A percentile compares a stretch with the other conserved stretches of the same genome.
phyloP scores from a whole-genome alignment of 2,329 filamentous ascomycete genomes.

The Fusarium sp. region DNA sequence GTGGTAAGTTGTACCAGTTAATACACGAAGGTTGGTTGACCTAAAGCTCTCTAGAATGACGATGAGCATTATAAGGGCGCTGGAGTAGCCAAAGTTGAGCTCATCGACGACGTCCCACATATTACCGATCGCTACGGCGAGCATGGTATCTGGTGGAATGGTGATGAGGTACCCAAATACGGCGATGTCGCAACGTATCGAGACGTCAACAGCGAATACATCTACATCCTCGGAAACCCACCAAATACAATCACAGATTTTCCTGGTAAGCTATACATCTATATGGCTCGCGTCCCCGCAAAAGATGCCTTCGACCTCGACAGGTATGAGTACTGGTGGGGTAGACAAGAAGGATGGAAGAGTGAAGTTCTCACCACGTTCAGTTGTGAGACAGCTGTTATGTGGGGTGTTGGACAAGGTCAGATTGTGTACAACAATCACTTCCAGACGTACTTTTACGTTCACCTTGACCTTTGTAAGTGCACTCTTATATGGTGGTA shows the following conservation, averaged over 20 bases:
- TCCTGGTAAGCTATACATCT: slow-evolving; percentile 44
- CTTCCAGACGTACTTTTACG: slow-evolving; percentile 49
- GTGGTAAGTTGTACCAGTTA: slow-evolving; percentile 40
- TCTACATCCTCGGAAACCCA: slow-evolving; percentile 51
- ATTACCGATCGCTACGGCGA: slow-evolving; percentile 45
- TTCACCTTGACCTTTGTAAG: slow-evolving; percentile 42
- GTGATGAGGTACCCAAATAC: slow-evolving; percentile 44
- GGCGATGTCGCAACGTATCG: slow-evolving; percentile 51
- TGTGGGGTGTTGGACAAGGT: slow-evolving; percentile 51
- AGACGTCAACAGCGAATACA: slow-evolving; percentile 50
- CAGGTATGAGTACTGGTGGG: slow-evolving; percentile 55
- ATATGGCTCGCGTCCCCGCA: slow-evolving; percentile 49
- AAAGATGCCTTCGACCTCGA: slow-evolving; percentile 48
- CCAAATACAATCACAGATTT: slow-evolving; percentile 44
- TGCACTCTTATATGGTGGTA: accelerated
- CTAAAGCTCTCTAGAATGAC: slow-evolving; percentile 39
- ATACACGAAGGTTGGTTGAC: accelerated
- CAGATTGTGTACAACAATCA: slow-evolving; percentile 50
- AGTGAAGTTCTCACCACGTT: slow-evolving; percentile 43
- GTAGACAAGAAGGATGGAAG: slow-evolving; percentile 49
- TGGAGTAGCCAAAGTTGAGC: slow-evolving; percentile 48
- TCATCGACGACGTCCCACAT: slow-evolving; percentile 46
- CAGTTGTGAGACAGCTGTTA: slow-evolving; percentile 48
- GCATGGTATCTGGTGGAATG: slow-evolving; percentile 49
- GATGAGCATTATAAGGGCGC: slow-evolving; percentile 48